Evolutionary conservation across 768 basidiomycete genomes (phyloP), one percentile per base, ranked within the genome.

Genomic region (Lactifluus hygrophoroides): DNA sequence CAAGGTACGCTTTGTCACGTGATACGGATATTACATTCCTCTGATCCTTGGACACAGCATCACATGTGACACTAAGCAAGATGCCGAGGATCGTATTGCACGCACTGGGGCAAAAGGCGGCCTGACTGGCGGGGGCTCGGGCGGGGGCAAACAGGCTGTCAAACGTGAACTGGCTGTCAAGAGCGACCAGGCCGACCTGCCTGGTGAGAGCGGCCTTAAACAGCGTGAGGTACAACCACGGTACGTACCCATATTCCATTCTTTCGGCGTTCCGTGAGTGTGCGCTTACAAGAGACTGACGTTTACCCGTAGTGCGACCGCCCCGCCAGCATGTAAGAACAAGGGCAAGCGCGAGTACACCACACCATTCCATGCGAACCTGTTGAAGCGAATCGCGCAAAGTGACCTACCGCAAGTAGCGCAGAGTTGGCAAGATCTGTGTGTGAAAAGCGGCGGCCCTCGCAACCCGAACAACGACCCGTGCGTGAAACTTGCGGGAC

Each of bases 381-480:
- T 60, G 13, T 10, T 53, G 23, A 66, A 63, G 59, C 69, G 70
- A n/a, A 66, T 74, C 49, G 73, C 70, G 1, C 75, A 73, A 48
- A 62, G 57, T 3, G 74, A 75, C 54, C 74, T 70, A 34, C 70
- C 65, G 47, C 71, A 65, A 28, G 71, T 77, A 21, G 75, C 74
- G 1, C 68, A 73, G 49, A 66, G 64, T 34, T 80, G 77, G 79
- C 76, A 77, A 60, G 66, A 69, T 38, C 74, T 79, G 44, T 79
- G 79, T 68, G 62, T 71, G 30, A 60, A 52, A 37, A 74, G 74
- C 61, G 76, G 75, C 7, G 74, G 73, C 14, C 3, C 8, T 3
- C 73, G 74, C 51, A 69, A 72, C 57, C 69, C 71, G 64, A 73
- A 69, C 14, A 61, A 60, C 43, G 68, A 74, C 46, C 75, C 76